phyloP scores from a whole-genome alignment of 192 early-diverging fungal genomes.

The Backusella circina region DNA sequence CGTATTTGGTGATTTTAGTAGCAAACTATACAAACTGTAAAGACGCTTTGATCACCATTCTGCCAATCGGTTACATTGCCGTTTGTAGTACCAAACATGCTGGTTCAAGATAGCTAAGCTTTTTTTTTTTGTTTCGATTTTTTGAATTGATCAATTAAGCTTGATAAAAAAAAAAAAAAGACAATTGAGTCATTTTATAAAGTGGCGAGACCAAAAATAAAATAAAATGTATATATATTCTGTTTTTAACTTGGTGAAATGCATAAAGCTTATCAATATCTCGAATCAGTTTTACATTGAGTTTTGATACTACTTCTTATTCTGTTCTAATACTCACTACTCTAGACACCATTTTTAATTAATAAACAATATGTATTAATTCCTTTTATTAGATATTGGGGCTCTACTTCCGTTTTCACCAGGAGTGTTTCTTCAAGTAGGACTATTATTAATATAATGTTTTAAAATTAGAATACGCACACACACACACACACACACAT shows the following conservation, averaged over 20 bases:
- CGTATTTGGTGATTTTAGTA: not conserved
- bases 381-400: not conserved
- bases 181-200: not conserved
- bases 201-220: not conserved
- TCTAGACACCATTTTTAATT: not conserved
- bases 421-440: not conserved
- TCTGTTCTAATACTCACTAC: not conserved
- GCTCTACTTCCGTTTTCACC: not conserved
- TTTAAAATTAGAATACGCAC: not conserved
- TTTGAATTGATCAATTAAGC: too few species aligned
- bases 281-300: too few species aligned
- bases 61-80: not conserved
- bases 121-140: too few species aligned
- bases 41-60: not conserved
- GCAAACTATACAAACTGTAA: not conserved
- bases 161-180: not conserved
- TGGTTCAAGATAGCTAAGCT: not conserved
- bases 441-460: not conserved
- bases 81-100: not conserved
- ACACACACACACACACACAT: too few species aligned
- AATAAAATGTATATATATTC: not conserved
- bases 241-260: too few species aligned
- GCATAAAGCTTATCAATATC: too few species aligned
- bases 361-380: not conserved
- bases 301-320: not conserved